Conservation (phyloP, 257 asterid genomes). For the Solanum medicagineum region DNA sequence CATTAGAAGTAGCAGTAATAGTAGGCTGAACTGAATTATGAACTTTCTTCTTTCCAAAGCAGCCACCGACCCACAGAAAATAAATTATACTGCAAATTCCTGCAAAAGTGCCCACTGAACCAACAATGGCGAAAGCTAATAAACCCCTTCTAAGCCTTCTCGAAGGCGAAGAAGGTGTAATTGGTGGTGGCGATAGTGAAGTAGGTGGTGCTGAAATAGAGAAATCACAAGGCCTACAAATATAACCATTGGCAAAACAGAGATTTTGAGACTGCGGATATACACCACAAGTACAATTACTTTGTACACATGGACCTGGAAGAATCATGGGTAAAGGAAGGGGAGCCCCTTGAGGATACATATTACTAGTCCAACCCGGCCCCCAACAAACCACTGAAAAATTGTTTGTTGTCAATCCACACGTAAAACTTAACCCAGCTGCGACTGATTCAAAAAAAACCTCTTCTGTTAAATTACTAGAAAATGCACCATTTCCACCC, state of each 20-base stretch:
- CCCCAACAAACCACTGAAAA: constrained; percentile 82
- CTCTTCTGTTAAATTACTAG: constrained; percentile 11
- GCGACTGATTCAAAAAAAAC: constrained; percentile 54
- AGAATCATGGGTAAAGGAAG: constrained; percentile 51
- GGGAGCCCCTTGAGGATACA: constrained; percentile 16
- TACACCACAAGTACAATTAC: constrained; percentile 42
- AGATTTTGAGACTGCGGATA: constrained; percentile 53
- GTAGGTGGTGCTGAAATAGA: constrained; percentile 3
- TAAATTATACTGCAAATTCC: constrained; percentile 51
- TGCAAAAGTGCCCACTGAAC: constrained; percentile 59
- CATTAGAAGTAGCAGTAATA: constrained; percentile 18
- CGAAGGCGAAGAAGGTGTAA: constrained; percentile 18
- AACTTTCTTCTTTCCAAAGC: constrained; percentile 69
- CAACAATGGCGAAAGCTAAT: constrained; percentile 52
- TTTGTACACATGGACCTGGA: constrained; percentile 60
- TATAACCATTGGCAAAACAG: constrained; percentile 63
- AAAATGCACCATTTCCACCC: constrained; percentile 41
- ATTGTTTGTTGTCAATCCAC: constrained; percentile 55
- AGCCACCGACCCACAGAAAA: constrained; percentile 57
- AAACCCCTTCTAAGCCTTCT: constrained; percentile 38
- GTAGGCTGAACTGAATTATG: constrained; percentile 87
- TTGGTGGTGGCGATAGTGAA: neutral
- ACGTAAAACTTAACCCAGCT: constrained; percentile 60
- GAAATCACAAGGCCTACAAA: constrained; percentile 61
- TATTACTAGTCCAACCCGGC: constrained; percentile 43